A percentile compares a stretch with the other conserved stretches of the same genome.
These are phyloP conservation scores for Glycine latifolia DNA, from an alignment of 306 rosid species.

Conservation along the genomic window DNA sequence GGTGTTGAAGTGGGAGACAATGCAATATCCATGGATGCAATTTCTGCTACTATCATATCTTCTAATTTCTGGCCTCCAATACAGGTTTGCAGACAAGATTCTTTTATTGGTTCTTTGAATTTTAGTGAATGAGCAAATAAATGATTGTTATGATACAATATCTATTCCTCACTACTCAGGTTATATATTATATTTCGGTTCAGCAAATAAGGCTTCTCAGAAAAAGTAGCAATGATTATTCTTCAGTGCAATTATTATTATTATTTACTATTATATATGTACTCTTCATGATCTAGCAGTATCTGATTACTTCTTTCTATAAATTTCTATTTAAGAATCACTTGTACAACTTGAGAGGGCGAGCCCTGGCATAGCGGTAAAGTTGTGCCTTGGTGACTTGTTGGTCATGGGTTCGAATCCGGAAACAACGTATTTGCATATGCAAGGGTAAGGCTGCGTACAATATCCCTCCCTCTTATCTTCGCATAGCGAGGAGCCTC, in stretches of 20 bases:
- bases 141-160: conserved; percentile 2
- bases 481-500: no score
- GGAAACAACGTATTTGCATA: no score
- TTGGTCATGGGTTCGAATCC: no score
- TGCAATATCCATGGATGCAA: conserved; percentile 69
- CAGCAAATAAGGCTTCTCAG: conserved; percentile 17
- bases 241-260: not conserved
- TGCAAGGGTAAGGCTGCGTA: no score
- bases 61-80: conserved; percentile 99
- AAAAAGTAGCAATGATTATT: conserved; percentile 6
- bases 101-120: conserved; percentile 8
- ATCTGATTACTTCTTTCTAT: not conserved
- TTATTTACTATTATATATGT: not conserved
- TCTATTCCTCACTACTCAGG: conserved; percentile 11
- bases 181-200: conserved; percentile 21
- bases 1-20: conserved; percentile 52
- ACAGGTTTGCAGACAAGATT: conserved; percentile 62
- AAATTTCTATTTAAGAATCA: conserved; percentile 35
- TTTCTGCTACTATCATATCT: conserved; percentile 82
- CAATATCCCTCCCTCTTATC: no score
- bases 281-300: not conserved
- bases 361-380: no score
- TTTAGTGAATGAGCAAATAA: conserved; percentile 8
- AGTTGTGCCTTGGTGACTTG: no score
- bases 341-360: not conserved